phyloP scores from a whole-genome alignment of 2,329 filamentous ascomycete genomes.

The Monosporascus sp. region DNA sequence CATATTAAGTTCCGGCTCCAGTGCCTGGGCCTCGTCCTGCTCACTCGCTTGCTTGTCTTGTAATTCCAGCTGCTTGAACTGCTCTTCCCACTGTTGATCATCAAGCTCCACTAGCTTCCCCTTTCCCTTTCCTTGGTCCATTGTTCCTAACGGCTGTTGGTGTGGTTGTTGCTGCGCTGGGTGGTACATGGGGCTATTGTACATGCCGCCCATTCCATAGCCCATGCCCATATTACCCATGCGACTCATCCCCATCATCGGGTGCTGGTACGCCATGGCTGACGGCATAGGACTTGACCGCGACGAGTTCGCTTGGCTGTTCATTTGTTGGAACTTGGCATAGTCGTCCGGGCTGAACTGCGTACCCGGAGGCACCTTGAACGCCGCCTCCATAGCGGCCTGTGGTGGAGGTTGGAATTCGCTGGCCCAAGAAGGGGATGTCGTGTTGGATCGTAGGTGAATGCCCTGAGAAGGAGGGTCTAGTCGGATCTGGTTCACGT shows the following conservation, averaged over 20 bases:
- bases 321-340: constrained; percentile 75
- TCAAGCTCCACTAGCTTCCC: constrained; percentile 92
- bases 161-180: constrained; percentile 35
- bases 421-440: constrained; percentile 50
- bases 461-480: constrained; percentile 42
- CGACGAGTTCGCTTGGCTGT: constrained; percentile 46
- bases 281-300: constrained; percentile 56
- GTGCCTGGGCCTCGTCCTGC: constrained; percentile 60
- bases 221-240: constrained; percentile 47
- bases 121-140: constrained; percentile 65
- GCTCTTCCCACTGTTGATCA: constrained; percentile 91
- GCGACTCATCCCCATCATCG: constrained; percentile 54
- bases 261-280: constrained; percentile 47
- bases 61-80: constrained; percentile 73
- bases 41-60: constrained; percentile 42
- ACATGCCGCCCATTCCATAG: constrained; percentile 52
- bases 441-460: constrained; percentile 48
- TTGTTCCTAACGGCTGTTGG: constrained; percentile 34
- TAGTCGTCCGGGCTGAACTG: constrained; percentile 82
- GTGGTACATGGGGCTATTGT: constrained; percentile 48
- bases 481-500: constrained; percentile 38
- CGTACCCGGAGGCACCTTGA: constrained; percentile 51
- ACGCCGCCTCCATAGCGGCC: constrained; percentile 66
- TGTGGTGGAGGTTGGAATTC: constrained; percentile 47
- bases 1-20: constrained; percentile 82